A percentile compares a stretch with the other conserved stretches of the same genome.
Conservation (phyloP, 1,284 basidiomycete species). For the Marasmius fiardii region DNA sequence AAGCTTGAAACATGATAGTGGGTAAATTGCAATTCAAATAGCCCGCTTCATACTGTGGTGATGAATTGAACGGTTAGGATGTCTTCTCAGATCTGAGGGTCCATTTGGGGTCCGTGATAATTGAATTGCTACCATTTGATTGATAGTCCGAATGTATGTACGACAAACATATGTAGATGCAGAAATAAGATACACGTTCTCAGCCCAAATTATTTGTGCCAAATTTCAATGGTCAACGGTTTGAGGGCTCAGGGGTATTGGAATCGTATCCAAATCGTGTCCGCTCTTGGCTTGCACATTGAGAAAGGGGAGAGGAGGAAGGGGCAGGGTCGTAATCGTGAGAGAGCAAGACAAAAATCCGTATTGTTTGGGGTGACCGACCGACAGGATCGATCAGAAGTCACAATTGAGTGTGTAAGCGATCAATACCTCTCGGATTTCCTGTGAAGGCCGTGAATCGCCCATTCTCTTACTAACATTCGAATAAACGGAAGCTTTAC, state of each 20-base stretch:
- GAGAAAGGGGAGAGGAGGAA: background rate
- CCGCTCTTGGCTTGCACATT: background rate
- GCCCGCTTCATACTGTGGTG: too few relatives aligned
- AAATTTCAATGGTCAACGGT: background rate
- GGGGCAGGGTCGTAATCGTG: background rate
- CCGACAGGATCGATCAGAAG: background rate
- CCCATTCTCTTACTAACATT: background rate
- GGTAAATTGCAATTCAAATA: too few relatives aligned
- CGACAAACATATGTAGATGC: too few relatives aligned
- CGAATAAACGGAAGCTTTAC: constrained; percentile 1
- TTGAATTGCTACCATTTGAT: too few relatives aligned
- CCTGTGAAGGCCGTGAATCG: background rate
- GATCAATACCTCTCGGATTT: constrained; percentile 2
- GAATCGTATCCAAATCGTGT: background rate
- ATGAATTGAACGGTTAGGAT: background rate
- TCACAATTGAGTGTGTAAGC: background rate
- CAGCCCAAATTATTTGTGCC: too few relatives aligned
- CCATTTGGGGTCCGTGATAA: too few relatives aligned
- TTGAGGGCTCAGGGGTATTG: background rate
- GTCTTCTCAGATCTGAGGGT: too few relatives aligned
- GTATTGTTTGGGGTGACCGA: background rate
- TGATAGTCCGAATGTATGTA: too few relatives aligned
- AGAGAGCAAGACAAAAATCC: background rate
- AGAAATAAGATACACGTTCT: too few relatives aligned
- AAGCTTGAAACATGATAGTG: too few relatives aligned